Conservation (phyloP, 129 eudicot species). For the Arctium minus region DNA sequence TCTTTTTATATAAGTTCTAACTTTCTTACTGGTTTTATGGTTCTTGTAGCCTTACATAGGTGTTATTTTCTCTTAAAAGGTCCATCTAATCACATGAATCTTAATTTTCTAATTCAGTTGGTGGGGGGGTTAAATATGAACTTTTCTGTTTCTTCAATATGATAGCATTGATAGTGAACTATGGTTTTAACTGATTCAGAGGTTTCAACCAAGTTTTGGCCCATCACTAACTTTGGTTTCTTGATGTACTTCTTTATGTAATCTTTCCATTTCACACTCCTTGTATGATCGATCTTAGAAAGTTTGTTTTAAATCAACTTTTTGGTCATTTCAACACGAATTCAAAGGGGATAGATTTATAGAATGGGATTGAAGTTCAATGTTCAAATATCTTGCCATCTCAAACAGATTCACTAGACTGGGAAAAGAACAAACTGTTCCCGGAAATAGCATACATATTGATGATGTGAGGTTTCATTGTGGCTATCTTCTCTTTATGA, state of each 20-base stretch:
- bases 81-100: neutral
- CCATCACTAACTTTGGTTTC: neutral
- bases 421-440: neutral
- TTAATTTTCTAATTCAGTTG: neutral
- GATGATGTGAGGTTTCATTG: neutral
- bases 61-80: neutral
- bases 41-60: neutral
- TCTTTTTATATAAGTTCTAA: neutral
- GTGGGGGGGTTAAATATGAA: neutral
- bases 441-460: neutral
- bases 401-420: neutral
- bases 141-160: neutral
- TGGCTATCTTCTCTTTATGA: constrained; percentile 18
- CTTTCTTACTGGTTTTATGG: neutral
- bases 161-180: neutral
- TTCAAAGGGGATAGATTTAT: neutral
- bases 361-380: neutral
- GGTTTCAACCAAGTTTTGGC: neutral
- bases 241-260: neutral
- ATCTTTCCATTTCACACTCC: neutral
- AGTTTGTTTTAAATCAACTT: neutral
- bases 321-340: neutral
- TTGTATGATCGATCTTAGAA: neutral
- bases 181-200: neutral
- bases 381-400: neutral